phyloP scores from a whole-genome alignment of 371 early-diverging fungal species.

The Mucor circinelloides region DNA sequence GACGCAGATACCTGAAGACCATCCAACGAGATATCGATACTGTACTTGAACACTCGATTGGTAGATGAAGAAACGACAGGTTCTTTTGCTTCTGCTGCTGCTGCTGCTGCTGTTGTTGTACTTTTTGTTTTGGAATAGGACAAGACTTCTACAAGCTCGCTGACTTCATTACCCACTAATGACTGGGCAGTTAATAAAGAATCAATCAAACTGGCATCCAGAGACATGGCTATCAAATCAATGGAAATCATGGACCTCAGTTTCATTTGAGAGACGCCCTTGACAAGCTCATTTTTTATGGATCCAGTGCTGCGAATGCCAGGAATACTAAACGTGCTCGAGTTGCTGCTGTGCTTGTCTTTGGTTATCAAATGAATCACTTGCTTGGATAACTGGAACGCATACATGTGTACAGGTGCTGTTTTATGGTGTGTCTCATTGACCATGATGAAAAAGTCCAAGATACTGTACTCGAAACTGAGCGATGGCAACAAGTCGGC shows the following conservation, averaged over 20 bases:
- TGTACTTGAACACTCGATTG: constrained; percentile 44
- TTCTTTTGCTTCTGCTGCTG: background rate
- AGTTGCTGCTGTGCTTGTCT: constrained; percentile 22
- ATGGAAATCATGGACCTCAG: constrained; percentile 63
- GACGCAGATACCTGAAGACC: constrained; percentile 69
- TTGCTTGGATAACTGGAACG: constrained; percentile 60
- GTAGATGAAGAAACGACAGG: background rate
- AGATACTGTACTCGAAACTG: constrained; percentile 62
- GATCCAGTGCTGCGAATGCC: constrained; percentile 64
- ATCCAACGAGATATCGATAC: constrained; percentile 61
- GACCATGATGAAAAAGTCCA: constrained; percentile 57
- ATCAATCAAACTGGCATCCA: constrained; percentile 77
- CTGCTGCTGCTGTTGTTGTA: background rate
- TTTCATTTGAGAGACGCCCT: constrained; percentile 16
- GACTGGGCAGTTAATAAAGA: constrained; percentile 80
- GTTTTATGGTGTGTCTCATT: constrained; percentile 45
- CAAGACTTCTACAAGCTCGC: constrained; percentile 74
- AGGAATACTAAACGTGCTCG: constrained; percentile 59
- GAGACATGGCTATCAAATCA: constrained; percentile 64
- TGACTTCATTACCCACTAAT: constrained; percentile 75
- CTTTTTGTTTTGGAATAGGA: constrained; percentile 50
- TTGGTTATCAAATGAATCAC: constrained; percentile 58
- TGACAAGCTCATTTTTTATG: constrained; percentile 21
- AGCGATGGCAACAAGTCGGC: constrained; percentile 73
- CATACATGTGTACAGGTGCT: constrained; percentile 46